Conservation (phyloP, 129 eudicot species). For the Daucus carota region DH1_v3.0 NC_030381.2:45862501-45863000, state of each 20-base stretch:
- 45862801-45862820: conserved; percentile 68
- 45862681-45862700: conserved; percentile 60
- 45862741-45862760: conserved; percentile 89
- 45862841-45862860: conserved; percentile 64
- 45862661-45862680: no score
- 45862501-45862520: no score
- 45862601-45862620: no score
- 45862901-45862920: conserved; percentile 70
- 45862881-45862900: conserved; percentile 77
- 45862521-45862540: no score
- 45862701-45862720: conserved; percentile 71
- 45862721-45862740: conserved; percentile 90
- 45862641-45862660: no score
- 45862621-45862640: no score
- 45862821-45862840: conserved; percentile 66
- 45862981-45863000: conserved; percentile 71
- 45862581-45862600: no score
- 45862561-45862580: no score
- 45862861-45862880: conserved; percentile 53
- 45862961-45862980: conserved; percentile 33
- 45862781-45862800: conserved; percentile 65
- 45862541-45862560: no score
- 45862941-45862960: conserved; percentile 81
- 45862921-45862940: conserved; percentile 64
- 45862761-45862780: conserved; percentile 88